Conservation (phyloP, 106 monocot species). For the Platanthera guangdongensis region DNA sequence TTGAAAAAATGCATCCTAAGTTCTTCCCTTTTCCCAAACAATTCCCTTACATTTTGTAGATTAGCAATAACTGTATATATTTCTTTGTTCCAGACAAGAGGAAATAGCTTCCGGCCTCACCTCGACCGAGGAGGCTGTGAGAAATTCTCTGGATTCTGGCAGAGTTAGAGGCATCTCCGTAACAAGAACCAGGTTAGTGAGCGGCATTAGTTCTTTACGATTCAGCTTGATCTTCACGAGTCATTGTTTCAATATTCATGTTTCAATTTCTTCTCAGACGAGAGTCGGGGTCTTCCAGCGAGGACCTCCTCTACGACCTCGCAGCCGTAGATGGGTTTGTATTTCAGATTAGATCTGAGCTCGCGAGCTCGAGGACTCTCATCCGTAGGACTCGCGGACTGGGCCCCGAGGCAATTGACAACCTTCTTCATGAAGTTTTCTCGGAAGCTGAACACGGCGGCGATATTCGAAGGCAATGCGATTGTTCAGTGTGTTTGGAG, state of each 20-base stretch:
- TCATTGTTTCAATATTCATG: background rate
- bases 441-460: slow-evolving; percentile 5
- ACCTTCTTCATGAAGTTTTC: slow-evolving; percentile 37
- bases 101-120: background rate
- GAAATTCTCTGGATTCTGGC: background rate
- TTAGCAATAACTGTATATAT: no score
- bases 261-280: slow-evolving; percentile 19
- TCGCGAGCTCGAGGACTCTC: background rate
- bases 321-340: slow-evolving; percentile 15
- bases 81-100: no score
- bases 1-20: no score
- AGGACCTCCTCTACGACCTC: slow-evolving; percentile 22
- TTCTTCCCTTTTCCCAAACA: background rate
- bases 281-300: background rate
- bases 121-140: background rate
- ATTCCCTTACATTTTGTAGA: background rate
- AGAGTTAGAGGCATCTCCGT: background rate
- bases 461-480: slow-evolving; percentile 6
- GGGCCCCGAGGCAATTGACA: slow-evolving; percentile 20
- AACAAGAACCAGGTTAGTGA: background rate
- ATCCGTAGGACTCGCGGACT: slow-evolving; percentile 34
- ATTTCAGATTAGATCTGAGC: background rate
- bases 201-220: background rate
- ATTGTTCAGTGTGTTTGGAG: slow-evolving; percentile 76
- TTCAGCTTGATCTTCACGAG: background rate